Evolutionary conservation across 2,329 filamentous ascomycete genomes (phyloP), one percentile per base, ranked within the genome.

Genomic region (Didymella segeticola): DNA sequence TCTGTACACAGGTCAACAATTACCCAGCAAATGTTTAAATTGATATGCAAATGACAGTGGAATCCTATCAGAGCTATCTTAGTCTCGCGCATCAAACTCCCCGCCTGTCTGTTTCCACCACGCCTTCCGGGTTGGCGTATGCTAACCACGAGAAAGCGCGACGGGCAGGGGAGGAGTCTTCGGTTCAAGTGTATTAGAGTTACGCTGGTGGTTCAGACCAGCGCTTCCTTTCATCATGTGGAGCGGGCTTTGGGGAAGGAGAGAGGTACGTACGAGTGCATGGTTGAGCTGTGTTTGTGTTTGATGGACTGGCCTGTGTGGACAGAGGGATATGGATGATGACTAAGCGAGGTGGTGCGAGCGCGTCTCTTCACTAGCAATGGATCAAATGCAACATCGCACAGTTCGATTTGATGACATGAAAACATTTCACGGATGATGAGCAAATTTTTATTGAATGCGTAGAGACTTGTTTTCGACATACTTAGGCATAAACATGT

Each of bases 31-130:
- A 7, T 15, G 14, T 23, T 3, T 38, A 14, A 20, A 30, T 9
- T 22, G 17, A 22, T 9, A 20, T 12, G 33, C 11, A 15, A n/a
- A 29, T 17, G 11, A 22, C n/a, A 17, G 2, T 30, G 12, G 2
- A n/a, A 17, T 37, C 29, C 20, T 19, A 56, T 55, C 50, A 59
- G 58, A 58, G 54, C 53, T 56, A 56, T 56, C 53, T 56, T 56
- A 15, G 36, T 51, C 26, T 56, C 53, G 47, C 53, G 37, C 53
- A 56, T 56, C 31, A 23, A 56, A 27, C 43, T 23, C 17, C 37
- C 22, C 31, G 27, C 53, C 53, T n/a, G 22, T 45, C 37, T 53
- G 37, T 38, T 15, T 23, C 29, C 33, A 43, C 29, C 15, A 5
- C 43, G 15, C 27, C 10, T 8, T 52, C 53, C 33, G 43, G 53